These are phyloP conservation scores for Epicoccum nigrum DNA, from an alignment of 2,329 filamentous ascomycete genomes.

Conservation along the genomic window DNA sequence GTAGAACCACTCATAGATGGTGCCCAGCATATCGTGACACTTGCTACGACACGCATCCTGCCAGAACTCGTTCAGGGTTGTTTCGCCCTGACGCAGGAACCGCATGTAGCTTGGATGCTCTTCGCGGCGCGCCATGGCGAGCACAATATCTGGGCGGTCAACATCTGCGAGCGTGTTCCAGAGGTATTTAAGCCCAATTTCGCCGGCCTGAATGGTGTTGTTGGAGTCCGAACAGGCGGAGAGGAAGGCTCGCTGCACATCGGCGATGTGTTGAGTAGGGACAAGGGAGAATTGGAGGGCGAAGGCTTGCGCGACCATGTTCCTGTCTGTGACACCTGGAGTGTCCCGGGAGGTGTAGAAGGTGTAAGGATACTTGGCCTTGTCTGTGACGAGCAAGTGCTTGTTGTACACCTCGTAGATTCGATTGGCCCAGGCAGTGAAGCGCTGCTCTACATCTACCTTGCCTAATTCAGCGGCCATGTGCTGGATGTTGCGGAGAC, in stretches of 20 bases:
- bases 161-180: conserved; percentile 52
- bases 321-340: conserved; percentile 41
- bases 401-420: conserved; percentile 30
- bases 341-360: conserved; percentile 51
- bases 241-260: conserved; percentile 40
- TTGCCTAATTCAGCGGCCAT: conserved; percentile 40
- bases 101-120: conserved; percentile 58
- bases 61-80: conserved; percentile 54
- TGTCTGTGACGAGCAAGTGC: conserved; percentile 26
- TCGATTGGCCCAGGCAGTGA: conserved; percentile 30
- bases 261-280: conserved; percentile 27
- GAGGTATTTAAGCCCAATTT: conserved; percentile 52
- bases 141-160: conserved; percentile 46
- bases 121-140: conserved; percentile 55
- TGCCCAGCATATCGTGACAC: conserved; percentile 58
- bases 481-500: conserved; percentile 44
- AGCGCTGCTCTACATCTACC: conserved; percentile 16
- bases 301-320: conserved; percentile 50
- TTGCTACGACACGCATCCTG: conserved; percentile 53
- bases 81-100: conserved; percentile 54
- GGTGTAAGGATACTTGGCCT: conserved; percentile 41
- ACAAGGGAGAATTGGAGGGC: conserved; percentile 47
- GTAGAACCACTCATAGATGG: conserved; percentile 58
- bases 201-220: conserved; percentile 48
- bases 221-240: conserved; percentile 29